Percentiles rank a stretch among this genome's conserved stretches.
phyloP scores from a whole-genome alignment of 768 basidiomycete genomes.

The Lyophyllum atratum region DNA sequence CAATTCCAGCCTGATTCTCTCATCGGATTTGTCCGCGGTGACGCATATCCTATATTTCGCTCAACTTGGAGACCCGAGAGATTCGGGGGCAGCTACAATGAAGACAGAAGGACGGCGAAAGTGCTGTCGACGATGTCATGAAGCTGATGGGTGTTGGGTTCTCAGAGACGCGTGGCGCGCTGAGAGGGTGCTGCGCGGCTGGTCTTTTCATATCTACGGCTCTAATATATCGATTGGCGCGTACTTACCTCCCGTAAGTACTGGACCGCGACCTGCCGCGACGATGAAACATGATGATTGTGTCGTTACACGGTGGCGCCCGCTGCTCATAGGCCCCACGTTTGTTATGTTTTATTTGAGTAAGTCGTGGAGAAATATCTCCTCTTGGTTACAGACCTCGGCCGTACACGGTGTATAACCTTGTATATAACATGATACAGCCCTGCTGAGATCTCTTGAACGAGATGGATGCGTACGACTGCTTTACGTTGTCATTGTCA shows the following conservation, averaged over 20 bases:
- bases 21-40: background rate
- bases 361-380: background rate
- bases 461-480: background rate
- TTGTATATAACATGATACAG: background rate
- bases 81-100: background rate
- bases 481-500: background rate
- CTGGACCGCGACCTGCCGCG: background rate
- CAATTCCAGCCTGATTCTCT: background rate
- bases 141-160: background rate
- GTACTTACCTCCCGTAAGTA: background rate
- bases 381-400: background rate
- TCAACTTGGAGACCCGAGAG: background rate
- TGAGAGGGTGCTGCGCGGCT: background rate
- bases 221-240: background rate
- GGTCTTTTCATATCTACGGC: background rate
- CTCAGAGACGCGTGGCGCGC: background rate
- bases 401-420: background rate
- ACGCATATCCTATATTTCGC: background rate
- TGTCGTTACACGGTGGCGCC: background rate
- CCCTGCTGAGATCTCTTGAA: background rate
- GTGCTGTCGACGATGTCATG: background rate
- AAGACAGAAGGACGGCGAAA: background rate
- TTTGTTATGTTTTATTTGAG: background rate
- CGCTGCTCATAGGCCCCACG: background rate
- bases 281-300: background rate